phyloP scores from a whole-genome alignment of 345 rosid genomes.

The Gossypium mustelinum region DNA sequence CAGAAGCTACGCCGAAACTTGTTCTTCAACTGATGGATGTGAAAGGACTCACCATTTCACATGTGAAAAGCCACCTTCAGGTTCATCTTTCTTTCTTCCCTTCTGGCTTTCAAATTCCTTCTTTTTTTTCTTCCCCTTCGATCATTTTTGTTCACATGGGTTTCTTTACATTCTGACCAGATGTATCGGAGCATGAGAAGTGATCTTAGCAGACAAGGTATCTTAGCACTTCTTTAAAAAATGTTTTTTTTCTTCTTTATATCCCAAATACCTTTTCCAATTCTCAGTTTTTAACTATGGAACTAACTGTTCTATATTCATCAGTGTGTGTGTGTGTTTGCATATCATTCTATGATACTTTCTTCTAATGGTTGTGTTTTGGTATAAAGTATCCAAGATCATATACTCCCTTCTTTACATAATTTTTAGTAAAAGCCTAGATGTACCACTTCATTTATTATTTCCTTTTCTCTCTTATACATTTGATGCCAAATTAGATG shows the following conservation, averaged over 20 bases:
- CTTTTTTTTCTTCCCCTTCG: neutral
- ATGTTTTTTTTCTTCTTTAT: neutral
- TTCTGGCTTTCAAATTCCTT: neutral
- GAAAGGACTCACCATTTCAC: slow-evolving; percentile 94
- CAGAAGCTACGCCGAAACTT: slow-evolving; percentile 94
- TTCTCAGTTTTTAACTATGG: neutral
- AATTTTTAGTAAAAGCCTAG: slow-evolving; percentile 17
- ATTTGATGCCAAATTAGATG: slow-evolving; percentile 27
- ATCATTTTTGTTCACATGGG: slow-evolving; percentile 7
- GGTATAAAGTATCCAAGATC: slow-evolving; percentile 12
- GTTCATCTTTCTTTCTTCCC: slow-evolving; percentile 25
- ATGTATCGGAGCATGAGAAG: slow-evolving; percentile 92
- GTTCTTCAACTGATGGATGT: slow-evolving; percentile 98
- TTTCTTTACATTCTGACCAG: slow-evolving; percentile 32
- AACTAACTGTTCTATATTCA: neutral
- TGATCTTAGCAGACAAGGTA: slow-evolving; percentile 67
- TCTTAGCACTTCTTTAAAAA: too few species aligned
- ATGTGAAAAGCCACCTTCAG: slow-evolving; percentile 99
- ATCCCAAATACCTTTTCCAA: neutral
- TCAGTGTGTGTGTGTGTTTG: neutral
- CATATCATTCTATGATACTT: slow-evolving; percentile 21
- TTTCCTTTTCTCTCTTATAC: slow-evolving; percentile 3
- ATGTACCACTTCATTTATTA: slow-evolving; percentile 37
- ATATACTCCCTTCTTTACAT: neutral
- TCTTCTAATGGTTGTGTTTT: slow-evolving; percentile 36